Base-by-base conservation (phyloP, 1,284 basidiomycete genomes). In the Apiotrichum domesticum region DNA sequence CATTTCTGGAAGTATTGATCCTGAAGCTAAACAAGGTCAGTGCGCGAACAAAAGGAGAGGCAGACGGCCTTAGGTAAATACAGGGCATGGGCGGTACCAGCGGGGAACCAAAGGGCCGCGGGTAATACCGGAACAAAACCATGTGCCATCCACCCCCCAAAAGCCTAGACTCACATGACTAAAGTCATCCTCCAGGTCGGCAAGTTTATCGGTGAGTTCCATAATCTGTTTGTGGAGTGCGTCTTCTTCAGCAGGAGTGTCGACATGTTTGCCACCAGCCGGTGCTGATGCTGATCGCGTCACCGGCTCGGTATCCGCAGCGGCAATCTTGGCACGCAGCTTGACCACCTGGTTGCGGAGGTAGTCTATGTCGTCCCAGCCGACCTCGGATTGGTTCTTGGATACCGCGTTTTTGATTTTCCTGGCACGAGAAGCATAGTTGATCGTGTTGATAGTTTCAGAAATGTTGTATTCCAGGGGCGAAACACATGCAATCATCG, bases 401-500 rank as follows among this genome's bases (percentile, higher is more conserved):
- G 90, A 85, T 2, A 90, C 93, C 50, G 86, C 82, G 71, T 98
- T 99, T 79, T 95, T 95, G 80, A 99, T 98, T 71, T 96, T 96
- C 63, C 94, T 81, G 1, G 95, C 96, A 34, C 96, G 88, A 64
- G 97, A 95, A 41, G 96, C 96, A 71, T 98, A 99, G 76, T 98
- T 97, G 69, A 99, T 83, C 6, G 95, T 99, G 74, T 96, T 97
- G 65, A 97, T 81, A 0, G 96, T 98, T 77, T 99, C 95, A 63
- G 82, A 86, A 4, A 89, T 84, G 75, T 99, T 99, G 84, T 86
- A 95, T 76, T 98, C 96, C 40, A 77, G 72, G 6, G 94, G 89
- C 63, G 92, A 95, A 59, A 98, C 87, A 75, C 96, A 98, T 9
- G 95, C 95, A 65, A 98, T 93, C 96, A 98, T 98, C 63, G 97